Evolutionary conservation across 495 filamentous ascomycete genomes (phyloP), one percentile per base, ranked within the genome.

Genomic region (Trichoderma erinaceum): DNA sequence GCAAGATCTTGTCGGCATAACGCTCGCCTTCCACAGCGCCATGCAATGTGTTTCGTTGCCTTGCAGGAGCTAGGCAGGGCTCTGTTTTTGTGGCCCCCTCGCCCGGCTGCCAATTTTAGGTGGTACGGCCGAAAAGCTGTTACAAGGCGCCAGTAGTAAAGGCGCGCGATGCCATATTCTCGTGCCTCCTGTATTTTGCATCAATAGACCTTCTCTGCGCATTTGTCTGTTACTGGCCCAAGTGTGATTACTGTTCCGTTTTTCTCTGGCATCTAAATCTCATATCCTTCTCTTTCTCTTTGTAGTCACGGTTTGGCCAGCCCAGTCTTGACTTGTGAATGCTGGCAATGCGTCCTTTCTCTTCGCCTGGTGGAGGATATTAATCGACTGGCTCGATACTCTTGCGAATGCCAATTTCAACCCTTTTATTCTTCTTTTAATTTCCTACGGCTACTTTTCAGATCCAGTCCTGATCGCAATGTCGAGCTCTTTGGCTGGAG

Each of bases 1-100:
- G 56, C 56, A 35, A 27, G 56, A 61, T 61, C 56, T 23, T 32
- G 25, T 61, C 56, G 56, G 25, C 56, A 21, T 25, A 61, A 61
- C 56, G 11, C 56, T 61, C 56, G 27, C 56, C 16, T 29, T 29
- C 11, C 56, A 32, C 27, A 32, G 27, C 27, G 56, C 27, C 11
- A 32, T 27, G 56, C 56, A 61, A 61, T 32, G 56, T 61, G 56
- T 61, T 61, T 61, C 56, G 56, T 61, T 32, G 56, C 56, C 56
- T 61, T 61, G 27, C 56, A 61, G 56, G 56, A 61, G 12, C 56
- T 29, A 32, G 11, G 25, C 56, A 32, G 23, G 50, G 25, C 25
- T 61, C 56, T 61, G 56, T 61, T 32, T 61, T 25, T 61, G 56
- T 61, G 56, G 56, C 56, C 56, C 56, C 56, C 4, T 29, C 12